A percentile compares a stretch with the other conserved stretches of the same genome.
phyloP scores from a whole-genome alignment of 2,329 filamentous ascomycete species.

The Diaporthe amygdali region DNA sequence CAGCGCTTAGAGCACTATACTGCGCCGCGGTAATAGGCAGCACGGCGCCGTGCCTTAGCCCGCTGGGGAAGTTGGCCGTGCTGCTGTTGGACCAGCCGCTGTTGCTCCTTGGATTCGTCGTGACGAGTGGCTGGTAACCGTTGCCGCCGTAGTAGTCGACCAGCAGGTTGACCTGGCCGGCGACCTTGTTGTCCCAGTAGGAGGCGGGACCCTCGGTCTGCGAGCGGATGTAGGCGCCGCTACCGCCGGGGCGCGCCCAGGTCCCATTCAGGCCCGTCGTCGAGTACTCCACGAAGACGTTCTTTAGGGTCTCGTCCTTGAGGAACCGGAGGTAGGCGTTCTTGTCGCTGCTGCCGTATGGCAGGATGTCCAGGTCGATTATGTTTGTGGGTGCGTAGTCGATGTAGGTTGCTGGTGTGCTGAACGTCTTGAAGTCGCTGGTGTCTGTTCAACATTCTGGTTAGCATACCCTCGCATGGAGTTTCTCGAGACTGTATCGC shows the following conservation, averaged over 20 bases:
- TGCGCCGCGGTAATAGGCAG: slow-evolving; percentile 49
- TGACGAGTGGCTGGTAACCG: slow-evolving; percentile 57
- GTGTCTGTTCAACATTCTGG: slow-evolving; percentile 41
- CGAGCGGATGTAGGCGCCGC: slow-evolving; percentile 44
- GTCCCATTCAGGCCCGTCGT: slow-evolving; percentile 54
- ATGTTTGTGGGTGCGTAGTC: slow-evolving; percentile 51
- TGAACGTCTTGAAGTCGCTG: slow-evolving; percentile 59
- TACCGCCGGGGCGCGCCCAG: slow-evolving; percentile 55
- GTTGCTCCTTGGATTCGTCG: slow-evolving; percentile 46
- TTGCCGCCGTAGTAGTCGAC: slow-evolving; percentile 54
- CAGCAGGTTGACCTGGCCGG: slow-evolving; percentile 49
- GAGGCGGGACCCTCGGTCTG: slow-evolving; percentile 51
- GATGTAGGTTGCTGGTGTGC: slow-evolving; percentile 54
- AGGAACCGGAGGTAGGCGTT: slow-evolving; percentile 56
- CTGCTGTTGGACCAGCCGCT: slow-evolving; percentile 50
- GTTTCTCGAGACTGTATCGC: neutral
- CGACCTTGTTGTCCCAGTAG: slow-evolving; percentile 47
- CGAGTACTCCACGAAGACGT: slow-evolving; percentile 56
- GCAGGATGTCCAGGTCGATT: slow-evolving; percentile 63
- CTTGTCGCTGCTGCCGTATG: slow-evolving; percentile 40
- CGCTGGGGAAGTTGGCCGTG: slow-evolving; percentile 47
- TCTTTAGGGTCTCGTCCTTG: slow-evolving; percentile 58
- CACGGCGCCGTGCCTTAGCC: slow-evolving; percentile 57
- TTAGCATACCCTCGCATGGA: neutral
- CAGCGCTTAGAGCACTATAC: slow-evolving; percentile 45